Conservation (phyloP, 148 eudicot genomes). For the Chenopodium suecicum region DNA sequence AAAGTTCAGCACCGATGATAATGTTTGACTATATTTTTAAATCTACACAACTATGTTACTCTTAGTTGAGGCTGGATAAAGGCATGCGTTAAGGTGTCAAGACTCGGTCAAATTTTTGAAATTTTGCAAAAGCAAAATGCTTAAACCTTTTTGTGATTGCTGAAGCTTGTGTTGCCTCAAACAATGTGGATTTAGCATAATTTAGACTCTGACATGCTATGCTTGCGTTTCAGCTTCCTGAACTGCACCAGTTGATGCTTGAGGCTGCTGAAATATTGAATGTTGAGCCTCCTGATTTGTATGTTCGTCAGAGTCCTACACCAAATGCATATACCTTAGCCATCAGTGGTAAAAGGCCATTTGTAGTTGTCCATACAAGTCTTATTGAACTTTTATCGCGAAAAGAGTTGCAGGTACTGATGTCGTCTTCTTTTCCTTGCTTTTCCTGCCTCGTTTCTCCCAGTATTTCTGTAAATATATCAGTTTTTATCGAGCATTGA, state of each 20-base stretch:
- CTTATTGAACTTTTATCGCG: slow-evolving; percentile 86
- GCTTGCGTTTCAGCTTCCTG: slow-evolving; percentile 63
- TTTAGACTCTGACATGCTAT: slow-evolving; percentile 1
- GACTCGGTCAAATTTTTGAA: too few species aligned
- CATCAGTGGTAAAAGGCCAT: slow-evolving; percentile 84
- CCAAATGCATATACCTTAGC: slow-evolving; percentile 96
- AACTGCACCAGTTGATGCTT: slow-evolving; percentile 72
- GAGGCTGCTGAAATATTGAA: slow-evolving; percentile 75
- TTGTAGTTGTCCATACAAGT: slow-evolving; percentile 93
- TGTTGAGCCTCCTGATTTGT: slow-evolving; percentile 68
- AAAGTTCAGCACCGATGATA: background rate
- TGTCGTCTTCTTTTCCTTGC: background rate
- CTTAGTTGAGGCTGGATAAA: background rate
- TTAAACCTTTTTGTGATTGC: background rate
- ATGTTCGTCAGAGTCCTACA: slow-evolving; percentile 86
- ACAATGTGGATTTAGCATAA: background rate
- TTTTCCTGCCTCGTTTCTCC: background rate
- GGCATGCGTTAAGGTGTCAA: too few species aligned
- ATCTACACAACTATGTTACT: background rate
- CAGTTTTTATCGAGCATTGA: background rate
- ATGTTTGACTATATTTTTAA: background rate
- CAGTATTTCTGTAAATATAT: background rate
- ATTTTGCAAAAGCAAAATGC: background rate
- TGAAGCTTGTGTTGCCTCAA: background rate
- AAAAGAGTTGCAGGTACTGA: slow-evolving; percentile 85